Base-by-base conservation (phyloP, 208 protist genomes). In the Polymyxa betae region DNA sequence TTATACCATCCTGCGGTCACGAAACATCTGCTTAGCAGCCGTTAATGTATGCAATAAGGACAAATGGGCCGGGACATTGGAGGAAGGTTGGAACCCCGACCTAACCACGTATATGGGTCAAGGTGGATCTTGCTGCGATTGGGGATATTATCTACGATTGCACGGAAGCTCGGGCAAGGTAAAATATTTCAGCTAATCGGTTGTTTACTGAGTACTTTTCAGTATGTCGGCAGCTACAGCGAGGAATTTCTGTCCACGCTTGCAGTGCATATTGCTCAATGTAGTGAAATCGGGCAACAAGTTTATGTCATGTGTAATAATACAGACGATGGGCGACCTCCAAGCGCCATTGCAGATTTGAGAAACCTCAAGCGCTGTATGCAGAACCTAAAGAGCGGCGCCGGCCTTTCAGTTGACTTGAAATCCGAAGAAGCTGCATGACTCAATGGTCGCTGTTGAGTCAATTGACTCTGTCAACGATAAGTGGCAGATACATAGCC, bases 241-340 rank as follows among this genome's bases (percentile, higher is more conserved):
- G 72, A 82, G n/a, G 16, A 82, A 35, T 82, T 5, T 43, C 5
- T 82, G n/a, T 5, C 5, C 16, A 35, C 5, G n/a, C 72, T 82
- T 5, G n/a, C 72, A 12, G n/a, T 38, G 35, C n/a, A 82, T 20
- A n/a, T 82, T 82, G 35, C 12, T 43, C 16, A 82, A 12, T 82
- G 72, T 5, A 35, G n/a, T 5, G 16, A 35, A 35, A 20, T 16
- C 16, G 72, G 72, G 16, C 5, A 82, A 35, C 5, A 43, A 5
- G 72, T 82, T n/a, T 82, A 82, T n/a, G 72, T 82, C 5, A 82
- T 82, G 72, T 82, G n/a, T 43, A 82, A 82, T 43, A 82, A 82
- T 43, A 82, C 72, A 5, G 72, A 82, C n/a, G 72, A 82, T 82
- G 72, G 72, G 35, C n/a, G 35, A 5, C 72, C 72, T 35, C 72